These are phyloP conservation scores for Thinopyrum elongatum DNA, from an alignment of 176 grass and related monocot species.

Conservation along the genomic window DNA sequence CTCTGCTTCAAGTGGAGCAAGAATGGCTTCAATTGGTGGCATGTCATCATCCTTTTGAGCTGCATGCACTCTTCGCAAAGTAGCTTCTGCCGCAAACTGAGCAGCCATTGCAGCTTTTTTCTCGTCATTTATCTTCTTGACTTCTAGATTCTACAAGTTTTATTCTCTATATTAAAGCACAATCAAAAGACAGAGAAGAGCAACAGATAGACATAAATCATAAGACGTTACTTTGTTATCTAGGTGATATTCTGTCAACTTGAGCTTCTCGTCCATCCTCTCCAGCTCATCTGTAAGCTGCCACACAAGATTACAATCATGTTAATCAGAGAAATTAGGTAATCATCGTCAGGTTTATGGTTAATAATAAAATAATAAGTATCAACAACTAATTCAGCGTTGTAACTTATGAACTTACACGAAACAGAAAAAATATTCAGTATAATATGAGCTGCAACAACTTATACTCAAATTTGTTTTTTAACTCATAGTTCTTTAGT, in stretches of 20 bases:
- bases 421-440: neutral
- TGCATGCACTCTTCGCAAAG: constrained; percentile 92
- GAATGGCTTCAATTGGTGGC: constrained; percentile 99
- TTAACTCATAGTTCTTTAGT: neutral
- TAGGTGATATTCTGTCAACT: constrained; percentile 78
- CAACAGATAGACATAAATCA: neutral
- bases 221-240: constrained; percentile 71
- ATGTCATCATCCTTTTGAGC: constrained; percentile 99
- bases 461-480: neutral
- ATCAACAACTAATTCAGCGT: constrained; percentile 6
- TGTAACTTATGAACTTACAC: constrained; percentile 20
- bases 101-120: constrained; percentile 84
- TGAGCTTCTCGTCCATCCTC: constrained; percentile 81
- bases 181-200: constrained; percentile 13
- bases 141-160: constrained; percentile 82
- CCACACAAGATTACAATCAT: constrained; percentile 32
- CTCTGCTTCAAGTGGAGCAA: constrained; percentile 97
- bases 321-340: constrained; percentile 5
- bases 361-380: neutral
- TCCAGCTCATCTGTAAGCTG: constrained; percentile 95
- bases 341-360: neutral
- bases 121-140: constrained; percentile 97
- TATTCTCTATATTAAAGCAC: constrained; percentile 10
- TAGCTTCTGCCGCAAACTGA: constrained; percentile 94
- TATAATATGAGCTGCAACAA: constrained; percentile 12